phyloP scores from a whole-genome alignment of 1,139 yeast species.

The Arxiozyma bovina region DNA sequence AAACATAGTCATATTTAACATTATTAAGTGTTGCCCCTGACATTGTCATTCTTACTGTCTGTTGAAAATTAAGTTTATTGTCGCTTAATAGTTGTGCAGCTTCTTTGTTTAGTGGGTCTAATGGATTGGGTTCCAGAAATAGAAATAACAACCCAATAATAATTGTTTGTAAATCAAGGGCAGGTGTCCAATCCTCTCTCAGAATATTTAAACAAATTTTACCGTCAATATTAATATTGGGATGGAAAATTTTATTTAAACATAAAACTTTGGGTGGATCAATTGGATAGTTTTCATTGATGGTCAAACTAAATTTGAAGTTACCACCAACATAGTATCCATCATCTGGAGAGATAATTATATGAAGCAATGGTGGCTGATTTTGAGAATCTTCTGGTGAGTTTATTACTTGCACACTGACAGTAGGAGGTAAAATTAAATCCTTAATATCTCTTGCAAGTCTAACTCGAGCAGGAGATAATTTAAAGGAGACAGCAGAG shows the following conservation, averaged over 20 bases:
- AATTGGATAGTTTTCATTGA: conserved; percentile 74
- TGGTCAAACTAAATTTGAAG: conserved; percentile 56
- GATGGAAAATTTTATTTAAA: conserved; percentile 71
- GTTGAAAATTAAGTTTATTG: conserved; percentile 47
- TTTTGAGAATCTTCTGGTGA: conserved; percentile 47
- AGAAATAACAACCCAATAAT: conserved; percentile 79
- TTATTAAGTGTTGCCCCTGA: conserved; percentile 57
- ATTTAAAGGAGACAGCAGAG: conserved; percentile 5
- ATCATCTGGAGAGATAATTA: conserved; percentile 62
- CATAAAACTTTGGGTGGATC: conserved; percentile 86
- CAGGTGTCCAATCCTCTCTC: conserved; percentile 96
- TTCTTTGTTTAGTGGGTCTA: conserved; percentile 83
- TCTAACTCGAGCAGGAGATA: conserved; percentile 46
- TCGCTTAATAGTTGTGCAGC: conserved; percentile 72
- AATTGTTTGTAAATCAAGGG: conserved; percentile 69
- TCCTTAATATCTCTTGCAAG: conserved; percentile 51
- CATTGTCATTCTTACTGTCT: conserved; percentile 59
- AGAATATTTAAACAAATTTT: conserved; percentile 85
- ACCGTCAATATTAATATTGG: conserved; percentile 85
- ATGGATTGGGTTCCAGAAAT: conserved; percentile 83
- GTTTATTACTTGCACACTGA: conserved; percentile 48
- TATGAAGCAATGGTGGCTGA: conserved; percentile 35
- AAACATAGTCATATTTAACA: conserved; percentile 55
- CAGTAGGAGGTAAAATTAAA: conserved; percentile 58
- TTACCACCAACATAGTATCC: conserved; percentile 69